Percentiles rank a stretch among this genome's conserved stretches.
phyloP scores from a whole-genome alignment of 2,329 filamentous ascomycete genomes.

The Cladosporium oxysporum region DNA sequence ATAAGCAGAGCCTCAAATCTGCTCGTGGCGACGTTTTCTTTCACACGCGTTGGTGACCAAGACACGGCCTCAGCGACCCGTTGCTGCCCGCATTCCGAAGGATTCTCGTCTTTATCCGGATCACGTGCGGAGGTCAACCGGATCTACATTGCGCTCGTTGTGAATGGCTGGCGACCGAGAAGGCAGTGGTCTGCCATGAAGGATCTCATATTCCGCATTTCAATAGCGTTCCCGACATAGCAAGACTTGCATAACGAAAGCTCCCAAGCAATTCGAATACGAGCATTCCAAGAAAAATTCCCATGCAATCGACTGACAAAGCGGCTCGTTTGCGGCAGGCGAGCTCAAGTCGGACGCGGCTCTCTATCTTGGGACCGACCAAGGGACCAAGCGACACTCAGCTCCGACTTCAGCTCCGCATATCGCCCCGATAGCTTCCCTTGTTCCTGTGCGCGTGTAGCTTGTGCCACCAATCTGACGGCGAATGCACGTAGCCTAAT shows the following conservation, averaged over 20 bases:
- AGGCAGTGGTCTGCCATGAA: neutral
- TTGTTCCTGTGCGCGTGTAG: neutral
- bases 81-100: constrained; percentile 1
- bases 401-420: constrained; percentile 3
- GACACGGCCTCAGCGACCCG: constrained; percentile 1
- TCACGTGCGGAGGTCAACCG: neutral
- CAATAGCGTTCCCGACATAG: neutral
- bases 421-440: constrained; percentile 5
- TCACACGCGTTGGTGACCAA: neutral
- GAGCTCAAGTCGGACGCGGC: constrained; percentile 1
- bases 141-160: neutral
- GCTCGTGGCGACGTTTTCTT: neutral
- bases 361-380: neutral
- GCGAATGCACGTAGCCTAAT: constrained; percentile 10
- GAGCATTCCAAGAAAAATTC: neutral
- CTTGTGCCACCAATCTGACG: constrained; percentile 12
- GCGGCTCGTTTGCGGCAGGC: constrained; percentile 5
- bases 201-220: neutral
- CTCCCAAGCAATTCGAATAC: neutral
- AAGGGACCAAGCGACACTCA: neutral
- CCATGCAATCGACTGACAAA: neutral
- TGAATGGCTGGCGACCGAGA: neutral
- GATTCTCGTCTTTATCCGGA: neutral
- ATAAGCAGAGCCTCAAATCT: constrained; percentile 8
- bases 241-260: neutral